These are phyloP conservation scores for Pittosporum tobira DNA, from an alignment of 129 eudicot species.

Conservation along the genomic window DNA sequence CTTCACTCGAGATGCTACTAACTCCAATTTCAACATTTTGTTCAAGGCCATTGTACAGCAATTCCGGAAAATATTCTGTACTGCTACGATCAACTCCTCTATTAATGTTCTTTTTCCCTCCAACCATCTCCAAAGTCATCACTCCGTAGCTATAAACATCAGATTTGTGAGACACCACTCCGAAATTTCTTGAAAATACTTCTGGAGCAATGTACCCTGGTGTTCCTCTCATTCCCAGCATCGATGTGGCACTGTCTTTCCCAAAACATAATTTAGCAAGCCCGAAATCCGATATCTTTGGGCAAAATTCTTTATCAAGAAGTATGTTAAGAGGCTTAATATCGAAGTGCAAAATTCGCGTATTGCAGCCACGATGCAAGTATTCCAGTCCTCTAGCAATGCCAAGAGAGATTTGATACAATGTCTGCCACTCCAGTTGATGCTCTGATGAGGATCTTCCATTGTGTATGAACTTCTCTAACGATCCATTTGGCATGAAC, in stretches of 20 bases:
- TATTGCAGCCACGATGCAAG: no score
- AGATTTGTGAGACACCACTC: no score
- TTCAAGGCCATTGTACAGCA: slow-evolving; percentile 9
- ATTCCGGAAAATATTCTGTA: slow-evolving; percentile 1
- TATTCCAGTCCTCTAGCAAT: slow-evolving; percentile 12
- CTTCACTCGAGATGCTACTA: not conserved
- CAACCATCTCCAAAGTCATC: no score
- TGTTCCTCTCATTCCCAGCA: no score
- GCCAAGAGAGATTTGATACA: not conserved
- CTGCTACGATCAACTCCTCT: not conserved
- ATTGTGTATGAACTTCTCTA: slow-evolving; percentile 1
- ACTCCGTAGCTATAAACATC: no score
- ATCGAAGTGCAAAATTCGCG: no score
- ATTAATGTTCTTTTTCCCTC: not conserved
- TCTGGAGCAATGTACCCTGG: no score
- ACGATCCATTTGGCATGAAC: slow-evolving; percentile 13
- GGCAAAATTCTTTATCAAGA: no score
- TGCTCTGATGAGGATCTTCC: not conserved
- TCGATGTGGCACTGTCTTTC: slow-evolving; percentile 1
- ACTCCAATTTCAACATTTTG: not conserved
- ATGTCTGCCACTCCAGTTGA: not conserved
- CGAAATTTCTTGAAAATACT: slow-evolving; percentile 9
- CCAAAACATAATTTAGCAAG: slow-evolving; percentile 6
- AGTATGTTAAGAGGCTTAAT: no score
- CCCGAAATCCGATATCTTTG: slow-evolving; percentile 13